Conservation (phyloP, 2,329 filamentous ascomycete species). For the Rhynchosporium graminicola region DNA sequence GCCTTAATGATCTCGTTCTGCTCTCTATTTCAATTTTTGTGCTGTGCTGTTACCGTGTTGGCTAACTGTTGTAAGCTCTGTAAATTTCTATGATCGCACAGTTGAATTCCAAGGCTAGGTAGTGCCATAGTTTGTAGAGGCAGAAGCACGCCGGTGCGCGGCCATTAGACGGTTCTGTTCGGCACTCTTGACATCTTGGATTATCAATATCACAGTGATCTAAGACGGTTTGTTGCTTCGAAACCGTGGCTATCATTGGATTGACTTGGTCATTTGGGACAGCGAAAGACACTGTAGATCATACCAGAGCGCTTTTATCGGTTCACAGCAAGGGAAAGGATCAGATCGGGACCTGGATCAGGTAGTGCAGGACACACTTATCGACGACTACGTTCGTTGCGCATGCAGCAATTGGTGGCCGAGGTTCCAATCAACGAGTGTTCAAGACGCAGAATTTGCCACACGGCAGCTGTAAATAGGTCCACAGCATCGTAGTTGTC, state of each 20-base stretch:
- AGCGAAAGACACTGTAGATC: conserved; percentile 3
- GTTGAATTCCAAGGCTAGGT: not conserved
- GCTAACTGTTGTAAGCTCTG: conserved; percentile 1
- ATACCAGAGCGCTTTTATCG: not conserved
- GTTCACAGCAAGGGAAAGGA: conserved; percentile 1
- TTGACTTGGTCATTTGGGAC: not conserved
- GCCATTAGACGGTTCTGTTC: conserved; percentile 2
- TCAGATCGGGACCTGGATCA: conserved; percentile 3
- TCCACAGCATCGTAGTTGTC: not conserved
- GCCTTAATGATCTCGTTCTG: not conserved
- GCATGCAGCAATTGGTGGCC: too few species aligned
- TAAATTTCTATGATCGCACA: not conserved
- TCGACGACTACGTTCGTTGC: too few species aligned
- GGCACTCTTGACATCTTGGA: not conserved
- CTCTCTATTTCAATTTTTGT: conserved; percentile 5
- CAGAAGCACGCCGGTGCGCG: not conserved
- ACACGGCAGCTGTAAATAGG: not conserved
- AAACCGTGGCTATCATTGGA: not conserved
- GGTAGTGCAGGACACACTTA: conserved; percentile 4
- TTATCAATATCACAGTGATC: too few species aligned
- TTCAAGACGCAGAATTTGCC: not conserved
- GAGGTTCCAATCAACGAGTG: not conserved
- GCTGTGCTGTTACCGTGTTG: conserved; percentile 17
- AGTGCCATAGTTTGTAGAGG: conserved; percentile 14
- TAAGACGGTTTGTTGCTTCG: too few species aligned